Conservation (phyloP, 257 asterid genomes). For the Petunia axillaris region DNA sequence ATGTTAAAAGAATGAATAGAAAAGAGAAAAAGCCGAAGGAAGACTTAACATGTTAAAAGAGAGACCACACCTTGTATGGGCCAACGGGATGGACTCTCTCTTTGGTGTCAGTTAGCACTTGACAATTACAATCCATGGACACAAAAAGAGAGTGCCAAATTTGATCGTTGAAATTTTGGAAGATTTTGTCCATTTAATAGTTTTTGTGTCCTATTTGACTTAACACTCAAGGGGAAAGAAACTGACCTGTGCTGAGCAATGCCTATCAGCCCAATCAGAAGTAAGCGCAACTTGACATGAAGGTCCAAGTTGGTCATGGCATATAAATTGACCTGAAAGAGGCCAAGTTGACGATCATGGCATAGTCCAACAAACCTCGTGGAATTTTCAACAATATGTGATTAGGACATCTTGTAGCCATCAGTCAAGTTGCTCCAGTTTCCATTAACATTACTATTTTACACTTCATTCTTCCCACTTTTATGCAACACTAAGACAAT, state of each 20-base stretch:
- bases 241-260: neutral
- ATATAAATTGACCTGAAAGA: neutral
- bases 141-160: neutral
- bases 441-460: too few relatives aligned
- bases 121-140: neutral
- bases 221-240: neutral
- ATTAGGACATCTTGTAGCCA: neutral
- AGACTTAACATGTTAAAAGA: neutral
- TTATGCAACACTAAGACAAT: too few relatives aligned
- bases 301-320: neutral
- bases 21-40: neutral
- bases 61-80: neutral
- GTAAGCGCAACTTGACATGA: conserved; percentile 5
- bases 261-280: neutral
- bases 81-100: neutral
- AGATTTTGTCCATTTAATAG: neutral
- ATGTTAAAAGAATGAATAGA: too few relatives aligned
- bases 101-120: too few relatives aligned
- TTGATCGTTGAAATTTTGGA: neutral
- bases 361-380: neutral
- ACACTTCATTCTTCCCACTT: too few relatives aligned
- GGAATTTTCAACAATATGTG: neutral
- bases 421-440: too few relatives aligned
- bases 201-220: conserved; percentile 7
- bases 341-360: neutral